Evolutionary conservation across 306 rosid species (phyloP).

Genomic region (Quercus berberidifolia): DNA sequence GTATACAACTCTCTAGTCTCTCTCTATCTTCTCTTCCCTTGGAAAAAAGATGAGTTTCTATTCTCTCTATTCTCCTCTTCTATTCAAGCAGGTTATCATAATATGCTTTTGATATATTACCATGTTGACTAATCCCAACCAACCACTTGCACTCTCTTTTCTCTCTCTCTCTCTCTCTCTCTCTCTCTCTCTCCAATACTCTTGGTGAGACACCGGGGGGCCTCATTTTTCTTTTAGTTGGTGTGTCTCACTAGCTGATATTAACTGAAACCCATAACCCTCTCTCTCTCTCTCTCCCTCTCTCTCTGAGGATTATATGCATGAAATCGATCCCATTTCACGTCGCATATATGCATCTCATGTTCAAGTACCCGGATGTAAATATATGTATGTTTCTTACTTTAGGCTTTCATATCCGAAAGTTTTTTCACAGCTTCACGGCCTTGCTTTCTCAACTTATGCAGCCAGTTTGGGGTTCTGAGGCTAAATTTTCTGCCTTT

Average conservation of each 20-base stretch:
- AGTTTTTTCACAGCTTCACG: slow-evolving; percentile 15
- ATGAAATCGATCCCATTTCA: slow-evolving; percentile 29
- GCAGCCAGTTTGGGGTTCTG: slow-evolving; percentile 4
- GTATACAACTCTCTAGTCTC: too few relatives aligned
- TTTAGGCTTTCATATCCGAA: slow-evolving; percentile 9
- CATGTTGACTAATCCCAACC: slow-evolving; percentile 83
- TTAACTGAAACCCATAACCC: slow-evolving; percentile 27
- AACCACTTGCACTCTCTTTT: slow-evolving; percentile 41
- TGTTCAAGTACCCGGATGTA: slow-evolving; percentile 18
- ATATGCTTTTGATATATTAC: slow-evolving; percentile 74
- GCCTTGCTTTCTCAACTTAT: slow-evolving; percentile 27
- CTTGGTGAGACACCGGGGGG: slow-evolving; percentile 34
- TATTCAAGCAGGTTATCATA: slow-evolving; percentile 52
- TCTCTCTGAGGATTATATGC: slow-evolving; percentile 40
- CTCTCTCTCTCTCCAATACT: not conserved
- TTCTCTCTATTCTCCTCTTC: slow-evolving; percentile 9
- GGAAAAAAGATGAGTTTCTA: too few relatives aligned
- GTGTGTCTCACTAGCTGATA: slow-evolving; percentile 36
- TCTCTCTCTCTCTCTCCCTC: slow-evolving; percentile 13
- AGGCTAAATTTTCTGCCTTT: slow-evolving; percentile 24
- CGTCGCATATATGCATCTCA: slow-evolving; percentile 20
- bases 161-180: slow-evolving; percentile 30
- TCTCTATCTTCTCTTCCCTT: too few relatives aligned
- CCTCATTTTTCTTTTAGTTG: slow-evolving; percentile 30
- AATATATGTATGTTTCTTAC: slow-evolving; percentile 25